These are phyloP conservation scores for Baeospora myosura DNA, from an alignment of 1,284 basidiomycete species.

Conservation along the genomic window DNA sequence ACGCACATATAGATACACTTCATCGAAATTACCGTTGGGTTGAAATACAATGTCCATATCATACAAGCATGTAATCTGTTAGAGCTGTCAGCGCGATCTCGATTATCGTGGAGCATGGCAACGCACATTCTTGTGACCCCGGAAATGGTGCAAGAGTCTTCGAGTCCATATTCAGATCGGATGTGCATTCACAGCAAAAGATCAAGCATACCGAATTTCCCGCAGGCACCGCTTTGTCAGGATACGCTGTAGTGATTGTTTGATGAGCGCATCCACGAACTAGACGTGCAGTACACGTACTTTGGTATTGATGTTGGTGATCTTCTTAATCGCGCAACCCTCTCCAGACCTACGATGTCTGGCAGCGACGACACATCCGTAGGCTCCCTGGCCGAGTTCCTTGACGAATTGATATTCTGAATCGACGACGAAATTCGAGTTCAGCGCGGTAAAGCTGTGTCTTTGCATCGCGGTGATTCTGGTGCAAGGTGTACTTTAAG, in stretches of 20 bases:
- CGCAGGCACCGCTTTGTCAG: constrained; percentile 91
- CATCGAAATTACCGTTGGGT: constrained; percentile 84
- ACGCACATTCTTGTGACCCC: constrained; percentile 91
- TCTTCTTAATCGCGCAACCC: constrained; percentile 93
- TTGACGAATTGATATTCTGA: constrained; percentile 91
- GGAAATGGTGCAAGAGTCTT: constrained; percentile 89
- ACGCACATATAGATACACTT: constrained; percentile 88
- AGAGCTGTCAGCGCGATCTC: constrained; percentile 12
- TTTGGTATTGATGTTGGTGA: constrained; percentile 97
- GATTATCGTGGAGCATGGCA: background rate
- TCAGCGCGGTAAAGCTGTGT: constrained; percentile 73
- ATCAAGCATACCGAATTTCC: constrained; percentile 70
- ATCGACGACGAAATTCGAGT: constrained; percentile 83
- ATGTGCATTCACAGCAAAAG: constrained; percentile 7
- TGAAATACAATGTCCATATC: constrained; percentile 97
- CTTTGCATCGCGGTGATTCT: constrained; percentile 37
- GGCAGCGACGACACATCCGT: constrained; percentile 87
- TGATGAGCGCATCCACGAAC: constrained; percentile 6
- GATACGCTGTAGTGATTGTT: constrained; percentile 55
- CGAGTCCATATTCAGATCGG: constrained; percentile 9
- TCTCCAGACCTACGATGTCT: constrained; percentile 80
- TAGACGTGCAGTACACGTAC: constrained; percentile 28
- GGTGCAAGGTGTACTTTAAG: background rate
- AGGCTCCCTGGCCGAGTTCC: constrained; percentile 91
- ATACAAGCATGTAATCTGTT: constrained; percentile 83